phyloP scores from a whole-genome alignment of 2,329 filamentous ascomycete genomes.

The Cladophialophora immunda region DNA sequence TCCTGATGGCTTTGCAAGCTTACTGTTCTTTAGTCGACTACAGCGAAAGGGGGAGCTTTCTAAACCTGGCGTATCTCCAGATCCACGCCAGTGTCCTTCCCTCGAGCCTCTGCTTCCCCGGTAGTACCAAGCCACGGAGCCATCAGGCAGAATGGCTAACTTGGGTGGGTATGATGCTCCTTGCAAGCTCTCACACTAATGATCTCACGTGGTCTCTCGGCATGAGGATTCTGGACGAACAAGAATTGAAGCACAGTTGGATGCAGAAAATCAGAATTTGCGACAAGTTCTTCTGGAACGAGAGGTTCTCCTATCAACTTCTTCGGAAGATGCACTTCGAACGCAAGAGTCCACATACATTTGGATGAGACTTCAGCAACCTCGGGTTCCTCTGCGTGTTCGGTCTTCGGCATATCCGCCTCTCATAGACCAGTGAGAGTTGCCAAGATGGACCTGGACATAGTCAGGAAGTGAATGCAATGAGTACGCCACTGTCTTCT shows the following conservation, averaged over 20 bases:
- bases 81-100: neutral
- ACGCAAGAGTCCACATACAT: constrained; percentile 41
- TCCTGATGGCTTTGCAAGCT: constrained; percentile 1
- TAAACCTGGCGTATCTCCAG: constrained; percentile 3
- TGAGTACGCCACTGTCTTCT: too few species aligned
- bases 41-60: neutral
- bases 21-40: neutral
- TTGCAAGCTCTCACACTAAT: neutral
- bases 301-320: neutral
- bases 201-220: neutral
- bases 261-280: neutral
- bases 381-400: neutral
- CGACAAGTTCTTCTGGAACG: constrained; percentile 3
- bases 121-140: neutral
- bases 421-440: too few species aligned
- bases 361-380: neutral
- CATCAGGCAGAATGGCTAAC: neutral
- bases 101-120: neutral
- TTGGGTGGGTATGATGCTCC: neutral
- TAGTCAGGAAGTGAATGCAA: too few species aligned
- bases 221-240: neutral
- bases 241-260: neutral
- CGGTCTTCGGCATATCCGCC: neutral
- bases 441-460: too few species aligned
- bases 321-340: neutral